These are phyloP conservation scores for Scenedesmus sp. DNA, from an alignment of 163 green algal species.

Conservation along the genomic window DNA sequence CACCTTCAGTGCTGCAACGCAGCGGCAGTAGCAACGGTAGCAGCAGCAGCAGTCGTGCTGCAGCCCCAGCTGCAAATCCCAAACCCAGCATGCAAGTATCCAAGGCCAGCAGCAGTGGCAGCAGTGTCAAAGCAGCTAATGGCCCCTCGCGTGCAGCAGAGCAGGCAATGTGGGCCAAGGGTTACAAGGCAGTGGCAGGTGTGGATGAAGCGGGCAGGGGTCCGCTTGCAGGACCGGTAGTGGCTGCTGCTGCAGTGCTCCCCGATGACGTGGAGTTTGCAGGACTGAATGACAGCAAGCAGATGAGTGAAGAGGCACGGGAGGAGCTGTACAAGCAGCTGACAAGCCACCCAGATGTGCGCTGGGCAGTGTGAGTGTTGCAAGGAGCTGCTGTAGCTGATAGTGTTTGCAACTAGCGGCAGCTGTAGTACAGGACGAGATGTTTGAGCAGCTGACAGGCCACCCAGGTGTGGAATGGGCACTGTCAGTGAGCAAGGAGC, in stretches of 20 bases:
- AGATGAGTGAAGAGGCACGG: constrained; percentile 77
- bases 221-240: constrained; percentile 90
- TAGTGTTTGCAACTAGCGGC: background rate
- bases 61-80: background rate
- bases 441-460: background rate
- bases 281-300: constrained; percentile 87
- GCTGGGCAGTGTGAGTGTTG: constrained; percentile 72
- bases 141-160: constrained; percentile 46
- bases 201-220: constrained; percentile 94
- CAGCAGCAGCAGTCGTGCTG: background rate
- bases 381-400: background rate
- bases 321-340: constrained; percentile 80
- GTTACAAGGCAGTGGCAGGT: constrained; percentile 71
- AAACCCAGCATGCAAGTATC: background rate
- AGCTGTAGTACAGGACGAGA: background rate
- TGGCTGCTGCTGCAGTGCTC: constrained; percentile 89
- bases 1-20: background rate
- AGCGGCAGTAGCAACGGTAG: background rate
- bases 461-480: no score
- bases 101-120: constrained; percentile 14
- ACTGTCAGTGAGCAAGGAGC: no score
- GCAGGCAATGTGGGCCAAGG: constrained; percentile 42
- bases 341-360: constrained; percentile 66
- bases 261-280: constrained; percentile 62
- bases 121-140: constrained; percentile 3